Evolutionary conservation across 495 filamentous ascomycete species (phyloP).

Genomic region (Aspergillus panamensis): DNA sequence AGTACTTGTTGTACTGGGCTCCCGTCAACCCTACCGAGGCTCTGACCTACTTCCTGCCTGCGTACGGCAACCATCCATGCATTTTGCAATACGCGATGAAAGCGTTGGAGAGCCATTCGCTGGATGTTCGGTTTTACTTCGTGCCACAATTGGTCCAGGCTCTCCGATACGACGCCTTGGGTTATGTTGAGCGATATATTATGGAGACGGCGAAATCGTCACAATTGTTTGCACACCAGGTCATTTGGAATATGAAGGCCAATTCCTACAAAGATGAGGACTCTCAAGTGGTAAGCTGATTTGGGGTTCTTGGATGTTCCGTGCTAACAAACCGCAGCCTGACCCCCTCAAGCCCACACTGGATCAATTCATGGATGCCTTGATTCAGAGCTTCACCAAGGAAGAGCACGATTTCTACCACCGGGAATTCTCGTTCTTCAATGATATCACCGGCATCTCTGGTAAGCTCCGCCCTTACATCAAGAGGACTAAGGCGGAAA

Average conservation of each 20-base stretch:
- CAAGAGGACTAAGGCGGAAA: slow-evolving; percentile 88
- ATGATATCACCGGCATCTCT: slow-evolving; percentile 91
- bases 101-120: slow-evolving; percentile 84
- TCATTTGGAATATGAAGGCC: slow-evolving; percentile 99
- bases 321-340: slow-evolving; percentile 55
- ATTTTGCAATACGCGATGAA: slow-evolving; percentile 97
- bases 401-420: slow-evolving; percentile 85
- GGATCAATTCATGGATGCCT: slow-evolving; percentile 80
- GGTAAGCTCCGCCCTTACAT: slow-evolving; percentile 94
- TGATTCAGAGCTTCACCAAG: slow-evolving; percentile 75
- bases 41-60: slow-evolving; percentile 86
- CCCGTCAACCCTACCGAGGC: slow-evolving; percentile 91
- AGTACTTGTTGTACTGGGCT: slow-evolving; percentile 94
- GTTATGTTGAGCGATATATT: slow-evolving; percentile 95
- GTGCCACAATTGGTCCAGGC: slow-evolving; percentile 97
- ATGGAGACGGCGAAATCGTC: slow-evolving; percentile 93
- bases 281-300: slow-evolving; percentile 67
- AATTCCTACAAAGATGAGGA: slow-evolving; percentile 98
- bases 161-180: slow-evolving; percentile 88
- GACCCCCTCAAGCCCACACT: slow-evolving; percentile 90
- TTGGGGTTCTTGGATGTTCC: slow-evolving; percentile 27
- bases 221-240: slow-evolving; percentile 96
- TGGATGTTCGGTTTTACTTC: slow-evolving; percentile 98
- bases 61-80: slow-evolving; percentile 91
- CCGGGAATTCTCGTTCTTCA: slow-evolving; percentile 95